Conservation (phyloP, 192 early-diverging fungal species). For the Diversispora eburnea region DNA sequence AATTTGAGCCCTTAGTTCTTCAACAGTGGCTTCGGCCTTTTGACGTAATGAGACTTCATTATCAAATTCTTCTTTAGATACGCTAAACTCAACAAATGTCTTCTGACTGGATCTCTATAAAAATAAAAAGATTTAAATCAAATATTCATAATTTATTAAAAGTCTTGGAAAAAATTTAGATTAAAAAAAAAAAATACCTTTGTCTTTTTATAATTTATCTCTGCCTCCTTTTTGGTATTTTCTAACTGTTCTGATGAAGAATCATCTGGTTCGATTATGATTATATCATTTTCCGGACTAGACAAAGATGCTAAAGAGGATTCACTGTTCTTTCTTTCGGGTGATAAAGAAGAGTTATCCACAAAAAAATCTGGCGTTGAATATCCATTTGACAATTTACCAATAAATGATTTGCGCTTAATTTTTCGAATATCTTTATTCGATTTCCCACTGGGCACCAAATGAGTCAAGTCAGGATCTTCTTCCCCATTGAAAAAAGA, state of each 20-base stretch:
- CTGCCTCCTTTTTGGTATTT: conserved; percentile 28
- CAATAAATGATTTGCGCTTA: not conserved
- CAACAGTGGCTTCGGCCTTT: conserved; percentile 27
- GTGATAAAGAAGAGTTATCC: not conserved
- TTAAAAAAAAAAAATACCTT: conserved; percentile 32
- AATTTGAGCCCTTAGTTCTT: conserved; percentile 34
- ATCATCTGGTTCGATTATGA: conserved; percentile 12
- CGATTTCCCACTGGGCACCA: not conserved
- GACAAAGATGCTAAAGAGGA: conserved; percentile 18
- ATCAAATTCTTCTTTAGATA: conserved; percentile 39
- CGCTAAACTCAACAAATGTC: conserved; percentile 36
- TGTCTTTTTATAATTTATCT: conserved; percentile 35
- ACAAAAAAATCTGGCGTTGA: not conserved
- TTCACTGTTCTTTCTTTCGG: conserved; percentile 4
- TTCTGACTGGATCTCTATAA: conserved; percentile 35
- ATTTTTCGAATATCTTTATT: not conserved
- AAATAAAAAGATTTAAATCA: conserved; percentile 3
- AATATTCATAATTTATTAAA: not conserved
- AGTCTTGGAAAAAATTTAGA: not conserved
- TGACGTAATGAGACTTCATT: conserved; percentile 33
- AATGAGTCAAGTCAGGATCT: not conserved
- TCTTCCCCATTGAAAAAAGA: not conserved
- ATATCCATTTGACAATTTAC: conserved; percentile 9
- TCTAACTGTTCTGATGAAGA: conserved; percentile 17
- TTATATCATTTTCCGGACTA: conserved; percentile 11